Conservation (phyloP, 169 alveolate genomes). For the Plasmodium cynomolgi region DNA sequence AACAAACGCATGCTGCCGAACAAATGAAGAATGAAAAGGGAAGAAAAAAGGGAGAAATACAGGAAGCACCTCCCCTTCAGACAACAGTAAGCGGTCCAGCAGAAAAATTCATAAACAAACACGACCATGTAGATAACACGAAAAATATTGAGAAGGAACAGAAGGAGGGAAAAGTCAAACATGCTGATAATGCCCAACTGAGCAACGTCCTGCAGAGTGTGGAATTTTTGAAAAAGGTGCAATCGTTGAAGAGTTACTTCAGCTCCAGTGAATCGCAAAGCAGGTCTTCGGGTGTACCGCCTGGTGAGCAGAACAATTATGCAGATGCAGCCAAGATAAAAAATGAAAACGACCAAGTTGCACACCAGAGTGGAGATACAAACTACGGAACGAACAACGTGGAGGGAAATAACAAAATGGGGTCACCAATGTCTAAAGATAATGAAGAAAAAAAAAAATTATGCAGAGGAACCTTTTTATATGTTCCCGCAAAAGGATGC, state of each 20-base stretch:
- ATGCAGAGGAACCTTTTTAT: conserved; percentile 9
- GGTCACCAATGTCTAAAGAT: background rate
- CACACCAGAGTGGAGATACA: background rate
- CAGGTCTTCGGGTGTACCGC: background rate
- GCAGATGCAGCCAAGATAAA: background rate
- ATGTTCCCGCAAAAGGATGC: background rate
- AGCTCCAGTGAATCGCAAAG: background rate
- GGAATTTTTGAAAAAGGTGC: conserved; percentile 26
- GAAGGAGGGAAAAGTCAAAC: background rate
- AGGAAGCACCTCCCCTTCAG: background rate
- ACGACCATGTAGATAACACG: conserved; percentile 20
- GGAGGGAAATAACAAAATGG: background rate
- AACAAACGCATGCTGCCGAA: background rate
- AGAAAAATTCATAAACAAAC: conserved; percentile 39
- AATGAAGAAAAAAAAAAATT: conserved; percentile 7
- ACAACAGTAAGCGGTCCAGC: background rate
- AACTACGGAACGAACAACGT: background rate
- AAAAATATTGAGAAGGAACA: background rate
- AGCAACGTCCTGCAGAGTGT: conserved; percentile 3
- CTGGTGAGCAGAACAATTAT: background rate
- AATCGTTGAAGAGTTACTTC: conserved; percentile 24
- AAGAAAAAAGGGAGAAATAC: background rate
- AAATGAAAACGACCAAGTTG: background rate
- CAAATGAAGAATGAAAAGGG: background rate
- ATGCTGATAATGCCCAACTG: background rate